Conservation (phyloP, 192 early-diverging fungal genomes). For the Geosiphon pyriformis region DNA sequence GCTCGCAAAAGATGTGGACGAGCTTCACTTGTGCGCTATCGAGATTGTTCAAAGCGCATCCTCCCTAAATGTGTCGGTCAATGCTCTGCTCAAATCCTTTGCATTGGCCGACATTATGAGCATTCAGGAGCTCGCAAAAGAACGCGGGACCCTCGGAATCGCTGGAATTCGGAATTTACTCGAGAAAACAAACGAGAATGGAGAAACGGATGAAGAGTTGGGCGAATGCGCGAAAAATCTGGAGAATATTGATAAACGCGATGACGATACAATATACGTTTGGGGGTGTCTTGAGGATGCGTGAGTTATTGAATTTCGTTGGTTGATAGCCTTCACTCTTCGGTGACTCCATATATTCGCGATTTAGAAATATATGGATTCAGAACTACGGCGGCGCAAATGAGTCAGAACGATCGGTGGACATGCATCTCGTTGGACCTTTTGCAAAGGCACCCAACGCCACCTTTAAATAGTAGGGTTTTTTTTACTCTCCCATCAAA, state of each 20-base stretch:
- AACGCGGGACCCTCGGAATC: constrained; percentile 13
- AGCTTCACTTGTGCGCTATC: too few relatives aligned
- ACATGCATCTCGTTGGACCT: constrained; percentile 19
- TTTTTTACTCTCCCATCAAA: constrained; percentile 1
- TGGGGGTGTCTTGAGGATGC: constrained; percentile 17
- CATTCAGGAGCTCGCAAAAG: constrained; percentile 11
- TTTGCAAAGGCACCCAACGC: constrained; percentile 5
- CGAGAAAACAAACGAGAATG: constrained; percentile 7
- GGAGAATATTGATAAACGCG: constrained; percentile 8
- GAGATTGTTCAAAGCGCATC: too few relatives aligned
- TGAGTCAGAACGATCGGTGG: constrained; percentile 19
- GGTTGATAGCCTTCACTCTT: constrained; percentile 10
- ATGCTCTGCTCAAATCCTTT: constrained; percentile 19
- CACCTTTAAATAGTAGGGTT: constrained; percentile 14
- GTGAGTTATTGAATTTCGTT: too few relatives aligned
- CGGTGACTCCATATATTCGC: constrained; percentile 13
- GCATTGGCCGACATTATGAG: constrained; percentile 20
- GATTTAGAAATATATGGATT: constrained; percentile 22
- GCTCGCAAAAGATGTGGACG: too few relatives aligned
- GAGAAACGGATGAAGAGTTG: constrained; percentile 2
- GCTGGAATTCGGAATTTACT: constrained; percentile 16
- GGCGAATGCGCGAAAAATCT: constrained; percentile 6
- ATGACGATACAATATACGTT: constrained; percentile 20
- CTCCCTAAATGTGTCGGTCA: too few relatives aligned
- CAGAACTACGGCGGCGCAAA: background rate